Evolutionary conservation across 352 stramenopile genomes (phyloP).

Genomic region (Phytophthora pistaciae): DNA sequence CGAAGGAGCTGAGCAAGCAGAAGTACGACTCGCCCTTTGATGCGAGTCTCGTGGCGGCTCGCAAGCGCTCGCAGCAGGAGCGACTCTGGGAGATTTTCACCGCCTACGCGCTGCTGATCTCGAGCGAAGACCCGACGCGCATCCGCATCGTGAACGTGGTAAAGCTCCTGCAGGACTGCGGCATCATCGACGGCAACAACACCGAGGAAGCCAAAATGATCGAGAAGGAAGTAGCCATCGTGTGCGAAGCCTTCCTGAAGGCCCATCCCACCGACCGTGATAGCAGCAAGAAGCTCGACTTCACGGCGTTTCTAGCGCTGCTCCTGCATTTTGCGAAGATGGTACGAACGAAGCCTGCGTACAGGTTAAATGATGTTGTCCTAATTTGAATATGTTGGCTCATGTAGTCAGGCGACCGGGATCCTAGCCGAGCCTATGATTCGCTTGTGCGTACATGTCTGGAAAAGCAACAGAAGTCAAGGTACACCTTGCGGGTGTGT

Average conservation of each 20-base stretch:
- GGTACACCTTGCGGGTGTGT: no score
- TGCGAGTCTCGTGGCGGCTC: slow-evolving; percentile 55
- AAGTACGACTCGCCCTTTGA: slow-evolving; percentile 74
- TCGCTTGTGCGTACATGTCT: slow-evolving; percentile 72
- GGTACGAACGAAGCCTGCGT: slow-evolving; percentile 29
- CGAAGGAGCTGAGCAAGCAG: slow-evolving; percentile 47
- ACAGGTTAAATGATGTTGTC: not conserved
- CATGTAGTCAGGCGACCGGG: slow-evolving; percentile 59
- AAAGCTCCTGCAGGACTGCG: slow-evolving; percentile 82
- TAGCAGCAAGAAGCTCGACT: slow-evolving; percentile 72
- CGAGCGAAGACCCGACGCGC: slow-evolving; percentile 77
- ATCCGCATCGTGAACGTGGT: slow-evolving; percentile 76
- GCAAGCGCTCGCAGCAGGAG: slow-evolving; percentile 72
- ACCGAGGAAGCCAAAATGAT: slow-evolving; percentile 70
- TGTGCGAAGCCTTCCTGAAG: slow-evolving; percentile 80
- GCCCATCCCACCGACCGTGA: slow-evolving; percentile 66
- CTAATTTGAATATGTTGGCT: slow-evolving; percentile 1
- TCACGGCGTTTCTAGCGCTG: slow-evolving; percentile 73
- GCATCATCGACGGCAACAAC: slow-evolving; percentile 63
- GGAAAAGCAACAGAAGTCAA: slow-evolving; percentile 73
- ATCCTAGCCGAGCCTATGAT: slow-evolving; percentile 63
- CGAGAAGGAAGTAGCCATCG: slow-evolving; percentile 78
- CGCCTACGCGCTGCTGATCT: slow-evolving; percentile 77
- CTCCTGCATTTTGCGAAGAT: slow-evolving; percentile 78
- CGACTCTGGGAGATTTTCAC: slow-evolving; percentile 85